Percentiles rank a stretch among this genome's conserved stretches.
These are phyloP conservation scores for Pleoardoris graminearum DNA, from an alignment of 2,329 filamentous ascomycete species.

Conservation along the genomic window DNA sequence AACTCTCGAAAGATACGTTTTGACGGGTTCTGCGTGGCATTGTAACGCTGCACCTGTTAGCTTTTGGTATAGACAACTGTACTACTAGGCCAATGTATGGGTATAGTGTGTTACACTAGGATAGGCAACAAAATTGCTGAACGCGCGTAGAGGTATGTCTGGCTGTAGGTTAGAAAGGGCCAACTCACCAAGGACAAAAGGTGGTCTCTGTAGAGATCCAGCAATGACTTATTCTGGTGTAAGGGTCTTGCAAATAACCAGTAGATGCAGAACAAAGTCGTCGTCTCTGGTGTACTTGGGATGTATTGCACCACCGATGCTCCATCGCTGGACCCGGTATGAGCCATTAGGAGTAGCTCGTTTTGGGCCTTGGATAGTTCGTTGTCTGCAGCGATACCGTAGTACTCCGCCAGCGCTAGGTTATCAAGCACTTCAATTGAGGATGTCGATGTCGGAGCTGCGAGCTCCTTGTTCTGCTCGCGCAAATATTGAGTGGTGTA, in stretches of 20 bases:
- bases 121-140: too few species aligned
- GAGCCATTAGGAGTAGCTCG: slow-evolving; percentile 10
- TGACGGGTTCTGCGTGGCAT: slow-evolving; percentile 5
- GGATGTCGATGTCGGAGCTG: neutral
- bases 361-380: slow-evolving; percentile 3
- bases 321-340: slow-evolving; percentile 3
- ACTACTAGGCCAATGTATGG: too few species aligned
- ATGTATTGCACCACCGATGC: neutral
- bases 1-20: slow-evolving; percentile 10
- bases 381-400: neutral
- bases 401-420: slow-evolving; percentile 3
- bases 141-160: too few species aligned
- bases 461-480: neutral
- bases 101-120: too few species aligned
- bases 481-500: slow-evolving; percentile 5
- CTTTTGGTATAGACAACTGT: neutral
- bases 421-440: slow-evolving; percentile 6
- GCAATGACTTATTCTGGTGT: neutral
- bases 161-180: neutral
- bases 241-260: neutral
- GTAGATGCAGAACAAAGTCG: neutral
- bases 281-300: neutral
- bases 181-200: slow-evolving; percentile 6
- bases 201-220: slow-evolving; percentile 5
- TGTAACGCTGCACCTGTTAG: slow-evolving; percentile 4